A percentile compares a stretch with the other conserved stretches of the same genome.
phyloP scores from a whole-genome alignment of 2,329 filamentous ascomycete genomes.

The Niveomyces coronatus region DNA sequence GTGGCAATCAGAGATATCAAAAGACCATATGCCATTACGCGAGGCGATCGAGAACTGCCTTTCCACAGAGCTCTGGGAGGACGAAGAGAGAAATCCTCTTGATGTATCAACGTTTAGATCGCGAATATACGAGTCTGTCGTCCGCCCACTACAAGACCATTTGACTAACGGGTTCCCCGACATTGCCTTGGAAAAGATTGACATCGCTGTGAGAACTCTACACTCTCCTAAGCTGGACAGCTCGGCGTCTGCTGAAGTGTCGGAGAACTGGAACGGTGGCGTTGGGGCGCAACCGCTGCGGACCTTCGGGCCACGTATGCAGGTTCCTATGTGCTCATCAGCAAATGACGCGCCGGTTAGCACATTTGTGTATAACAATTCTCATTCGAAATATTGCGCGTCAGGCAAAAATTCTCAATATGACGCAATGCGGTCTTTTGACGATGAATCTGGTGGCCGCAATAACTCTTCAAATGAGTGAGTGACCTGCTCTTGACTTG shows the following conservation, averaged over 20 bases:
- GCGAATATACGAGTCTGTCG: slow-evolving; percentile 3
- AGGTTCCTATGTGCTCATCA: no score
- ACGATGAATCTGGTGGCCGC: neutral
- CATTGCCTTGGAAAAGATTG: slow-evolving; percentile 6
- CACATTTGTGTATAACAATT: no score
- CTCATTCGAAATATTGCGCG: neutral
- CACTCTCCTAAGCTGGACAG: slow-evolving; percentile 6
- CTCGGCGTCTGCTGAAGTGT: neutral
- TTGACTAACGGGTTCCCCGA: slow-evolving; percentile 3
- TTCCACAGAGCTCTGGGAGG: slow-evolving; percentile 1
- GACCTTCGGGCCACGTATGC: no score
- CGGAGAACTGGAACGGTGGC: neutral
- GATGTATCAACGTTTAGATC: neutral
- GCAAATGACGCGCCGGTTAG: no score
- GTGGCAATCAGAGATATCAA: slow-evolving; percentile 1
- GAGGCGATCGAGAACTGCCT: slow-evolving; percentile 6
- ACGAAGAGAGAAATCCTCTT: neutral
- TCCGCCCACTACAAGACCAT: neutral
- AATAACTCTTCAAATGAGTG: neutral
- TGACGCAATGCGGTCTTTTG: slow-evolving; percentile 1
- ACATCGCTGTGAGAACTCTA: slow-evolving; percentile 3
- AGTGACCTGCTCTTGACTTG: no score
- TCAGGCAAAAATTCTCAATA: neutral
- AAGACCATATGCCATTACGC: neutral
- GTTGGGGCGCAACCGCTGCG: no score